Percentiles rank a stretch among this genome's conserved stretches.
Conservation (phyloP, 495 filamentous ascomycete genomes). For the Lasiosphaeria ovina region DNA sequence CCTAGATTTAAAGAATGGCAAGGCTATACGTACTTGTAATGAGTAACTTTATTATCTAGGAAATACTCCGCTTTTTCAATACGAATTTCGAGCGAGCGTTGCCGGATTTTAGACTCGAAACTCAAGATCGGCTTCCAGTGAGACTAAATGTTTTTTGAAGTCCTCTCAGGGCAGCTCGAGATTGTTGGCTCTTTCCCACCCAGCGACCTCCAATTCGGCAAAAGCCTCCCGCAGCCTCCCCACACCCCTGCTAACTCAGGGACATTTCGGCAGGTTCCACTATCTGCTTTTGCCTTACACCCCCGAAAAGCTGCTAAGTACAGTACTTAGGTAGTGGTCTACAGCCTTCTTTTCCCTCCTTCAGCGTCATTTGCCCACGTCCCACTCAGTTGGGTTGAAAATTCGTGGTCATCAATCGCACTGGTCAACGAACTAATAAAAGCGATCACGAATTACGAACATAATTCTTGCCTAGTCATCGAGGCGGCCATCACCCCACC, state of each 20-base stretch:
- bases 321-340: neutral
- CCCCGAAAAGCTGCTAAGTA: constrained; percentile 8
- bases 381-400: constrained; percentile 8
- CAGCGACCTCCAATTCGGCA: neutral
- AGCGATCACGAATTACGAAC: constrained; percentile 7
- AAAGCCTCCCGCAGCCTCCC: neutral
- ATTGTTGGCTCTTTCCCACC: neutral
- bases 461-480: constrained; percentile 1
- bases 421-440: constrained; percentile 3
- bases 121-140: neutral
- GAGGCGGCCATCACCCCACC: constrained; percentile 1
- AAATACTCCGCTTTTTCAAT: no score
- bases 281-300: neutral
- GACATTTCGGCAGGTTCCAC: neutral
- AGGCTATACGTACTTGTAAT: no score
- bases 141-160: neutral
- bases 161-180: neutral
- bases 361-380: neutral
- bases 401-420: constrained; percentile 10
- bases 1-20: no score
- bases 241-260: neutral
- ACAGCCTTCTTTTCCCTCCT: neutral
- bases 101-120: no score
- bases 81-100: no score
- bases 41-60: no score